Conservation (phyloP, 1,139 yeast genomes). For the Taiozyma onychis region DNA sequence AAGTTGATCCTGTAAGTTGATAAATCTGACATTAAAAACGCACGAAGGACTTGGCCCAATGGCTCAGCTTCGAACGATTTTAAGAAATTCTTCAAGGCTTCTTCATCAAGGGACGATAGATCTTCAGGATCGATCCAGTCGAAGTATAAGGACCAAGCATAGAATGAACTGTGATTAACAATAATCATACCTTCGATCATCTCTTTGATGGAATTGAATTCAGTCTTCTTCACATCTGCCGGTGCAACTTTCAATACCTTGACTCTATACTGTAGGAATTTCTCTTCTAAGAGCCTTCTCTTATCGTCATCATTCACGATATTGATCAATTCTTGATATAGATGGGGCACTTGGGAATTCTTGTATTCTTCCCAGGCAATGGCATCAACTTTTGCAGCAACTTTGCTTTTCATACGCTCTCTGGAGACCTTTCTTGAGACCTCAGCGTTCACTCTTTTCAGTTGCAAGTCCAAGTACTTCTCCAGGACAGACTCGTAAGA, state of each 20-base stretch:
- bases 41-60: slow-evolving; percentile 56
- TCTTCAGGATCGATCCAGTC: slow-evolving; percentile 66
- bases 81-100: slow-evolving; percentile 44
- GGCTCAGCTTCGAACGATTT: slow-evolving; percentile 56
- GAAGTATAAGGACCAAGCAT: slow-evolving; percentile 72
- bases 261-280: slow-evolving; percentile 51
- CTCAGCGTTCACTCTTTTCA: slow-evolving; percentile 36
- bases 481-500: slow-evolving; percentile 44
- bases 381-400: slow-evolving; percentile 36
- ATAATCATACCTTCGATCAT: slow-evolving; percentile 71
- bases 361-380: slow-evolving; percentile 46
- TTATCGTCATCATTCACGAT: slow-evolving; percentile 55
- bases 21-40: slow-evolving; percentile 57
- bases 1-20: slow-evolving; percentile 35
- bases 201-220: slow-evolving; percentile 42
- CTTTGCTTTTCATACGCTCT: slow-evolving; percentile 40
- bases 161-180: slow-evolving; percentile 51
- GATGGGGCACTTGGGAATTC: slow-evolving; percentile 43
- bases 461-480: slow-evolving; percentile 43
- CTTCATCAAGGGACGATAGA: slow-evolving; percentile 45
- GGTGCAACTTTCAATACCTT: slow-evolving; percentile 47
- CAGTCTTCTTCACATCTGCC: slow-evolving; percentile 33
- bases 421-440: slow-evolving; percentile 33
- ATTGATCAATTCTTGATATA: slow-evolving; percentile 55
- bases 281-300: slow-evolving; percentile 57